phyloP scores from a whole-genome alignment of 176 grass and related monocot genomes.

The Carex pumila region DNA sequence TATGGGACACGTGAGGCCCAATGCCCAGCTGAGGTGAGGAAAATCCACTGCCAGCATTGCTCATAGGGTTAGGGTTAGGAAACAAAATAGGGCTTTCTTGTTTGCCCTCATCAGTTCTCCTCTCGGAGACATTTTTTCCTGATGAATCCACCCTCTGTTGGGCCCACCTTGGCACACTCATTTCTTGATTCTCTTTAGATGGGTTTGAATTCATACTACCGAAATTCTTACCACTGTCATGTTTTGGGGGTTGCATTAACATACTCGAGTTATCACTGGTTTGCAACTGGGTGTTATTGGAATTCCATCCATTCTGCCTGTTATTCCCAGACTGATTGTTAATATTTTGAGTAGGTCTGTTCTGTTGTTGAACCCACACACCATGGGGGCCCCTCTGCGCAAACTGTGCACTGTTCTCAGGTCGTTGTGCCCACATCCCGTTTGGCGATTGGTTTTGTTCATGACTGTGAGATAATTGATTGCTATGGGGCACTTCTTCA shows the following conservation, averaged over 20 bases:
- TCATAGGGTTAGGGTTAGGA: constrained; percentile 18
- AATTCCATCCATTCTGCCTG: constrained; percentile 64
- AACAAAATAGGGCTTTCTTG: constrained; percentile 35
- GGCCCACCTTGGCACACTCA: constrained; percentile 23
- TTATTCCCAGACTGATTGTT: constrained; percentile 47
- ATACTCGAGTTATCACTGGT: constrained; percentile 37
- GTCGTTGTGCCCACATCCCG: constrained; percentile 41
- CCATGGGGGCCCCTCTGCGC: constrained; percentile 33
- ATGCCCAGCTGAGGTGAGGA: constrained; percentile 36
- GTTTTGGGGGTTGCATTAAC: constrained; percentile 41
- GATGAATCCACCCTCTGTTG: constrained; percentile 47
- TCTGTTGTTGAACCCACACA: constrained; percentile 72
- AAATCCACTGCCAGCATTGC: constrained; percentile 9
- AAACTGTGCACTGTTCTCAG: constrained; percentile 41
- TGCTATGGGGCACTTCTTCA: constrained; percentile 35
- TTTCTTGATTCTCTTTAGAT: constrained; percentile 22
- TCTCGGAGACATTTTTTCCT: constrained; percentile 34
- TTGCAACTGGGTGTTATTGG: constrained; percentile 35
- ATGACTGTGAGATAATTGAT: constrained; percentile 38
- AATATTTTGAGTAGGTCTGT: constrained; percentile 31
- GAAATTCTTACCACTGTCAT: constrained; percentile 35
- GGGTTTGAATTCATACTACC: constrained; percentile 40
- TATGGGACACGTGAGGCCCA: constrained; percentile 46
- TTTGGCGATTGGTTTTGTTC: constrained; percentile 44
- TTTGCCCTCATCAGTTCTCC: constrained; percentile 40